Conservation (phyloP, 1,284 basidiomycete species). For the Fomes fomentarius region DNA sequence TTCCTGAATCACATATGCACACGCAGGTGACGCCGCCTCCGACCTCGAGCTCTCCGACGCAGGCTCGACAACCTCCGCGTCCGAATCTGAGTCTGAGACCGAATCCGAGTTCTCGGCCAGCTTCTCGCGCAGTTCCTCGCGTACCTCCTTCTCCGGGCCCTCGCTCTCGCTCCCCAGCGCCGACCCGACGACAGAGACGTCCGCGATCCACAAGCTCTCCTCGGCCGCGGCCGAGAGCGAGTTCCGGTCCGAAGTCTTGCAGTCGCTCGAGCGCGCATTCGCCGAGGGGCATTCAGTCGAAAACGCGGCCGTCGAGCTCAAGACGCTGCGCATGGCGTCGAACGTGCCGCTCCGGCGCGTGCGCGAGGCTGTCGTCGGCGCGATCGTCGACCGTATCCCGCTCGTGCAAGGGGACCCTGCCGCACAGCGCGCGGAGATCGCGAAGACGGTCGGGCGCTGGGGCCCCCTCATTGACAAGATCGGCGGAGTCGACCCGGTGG, state of each 20-base stretch:
- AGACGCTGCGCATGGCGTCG: slow-evolving; percentile 92
- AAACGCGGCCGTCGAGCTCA: slow-evolving; percentile 90
- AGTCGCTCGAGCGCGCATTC: slow-evolving; percentile 88
- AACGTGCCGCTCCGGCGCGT: slow-evolving; percentile 84
- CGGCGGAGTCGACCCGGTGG: slow-evolving; percentile 75
- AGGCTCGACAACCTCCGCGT: slow-evolving; percentile 50
- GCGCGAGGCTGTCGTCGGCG: slow-evolving; percentile 76
- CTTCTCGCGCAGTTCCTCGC: slow-evolving; percentile 38
- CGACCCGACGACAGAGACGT: slow-evolving; percentile 34
- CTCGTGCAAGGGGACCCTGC: slow-evolving; percentile 55
- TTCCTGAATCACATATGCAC: background rate
- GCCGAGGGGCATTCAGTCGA: slow-evolving; percentile 90
- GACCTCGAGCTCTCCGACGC: slow-evolving; percentile 64
- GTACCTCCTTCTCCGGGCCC: slow-evolving; percentile 43
- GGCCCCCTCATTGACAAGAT: slow-evolving; percentile 69
- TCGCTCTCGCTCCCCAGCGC: slow-evolving; percentile 43
- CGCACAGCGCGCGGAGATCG: slow-evolving; percentile 66
- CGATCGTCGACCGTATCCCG: slow-evolving; percentile 69
- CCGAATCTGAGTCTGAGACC: slow-evolving; percentile 37
- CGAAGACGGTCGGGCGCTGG: slow-evolving; percentile 64
- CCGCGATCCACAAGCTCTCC: slow-evolving; percentile 34
- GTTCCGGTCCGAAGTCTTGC: slow-evolving; percentile 77
- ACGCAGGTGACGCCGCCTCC: slow-evolving; percentile 59
- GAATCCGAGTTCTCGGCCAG: slow-evolving; percentile 34
- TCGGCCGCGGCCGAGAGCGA: slow-evolving; percentile 60